Conservation (phyloP, 2,329 filamentous ascomycete species). For the Exophiala sp. region DNA sequence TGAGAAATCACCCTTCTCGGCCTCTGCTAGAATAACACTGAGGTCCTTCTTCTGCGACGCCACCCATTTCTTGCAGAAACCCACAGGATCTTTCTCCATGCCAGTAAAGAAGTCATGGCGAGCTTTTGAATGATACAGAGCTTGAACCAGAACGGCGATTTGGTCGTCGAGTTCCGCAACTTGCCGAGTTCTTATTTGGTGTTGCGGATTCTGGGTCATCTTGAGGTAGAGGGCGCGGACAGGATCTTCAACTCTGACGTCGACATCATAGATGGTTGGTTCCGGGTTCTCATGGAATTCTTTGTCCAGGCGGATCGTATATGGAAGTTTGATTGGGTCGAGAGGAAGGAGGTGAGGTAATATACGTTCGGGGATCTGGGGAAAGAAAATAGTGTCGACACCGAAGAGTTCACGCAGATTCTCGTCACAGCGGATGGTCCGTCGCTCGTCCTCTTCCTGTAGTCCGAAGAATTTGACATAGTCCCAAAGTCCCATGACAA, state of each 20-base stretch:
- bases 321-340: conserved; percentile 74
- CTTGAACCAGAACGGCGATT: conserved; percentile 74
- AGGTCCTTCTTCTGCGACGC: conserved; percentile 86
- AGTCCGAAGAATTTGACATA: conserved; percentile 81
- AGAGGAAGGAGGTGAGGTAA: conserved; percentile 71
- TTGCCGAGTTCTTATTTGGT: conserved; percentile 66
- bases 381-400: conserved; percentile 74
- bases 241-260: conserved; percentile 77
- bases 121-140: conserved; percentile 74
- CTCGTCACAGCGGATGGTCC: conserved; percentile 85
- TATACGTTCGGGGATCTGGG: conserved; percentile 74
- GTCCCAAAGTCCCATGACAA: conserved; percentile 89
- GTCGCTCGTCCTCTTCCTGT: conserved; percentile 91
- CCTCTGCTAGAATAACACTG: conserved; percentile 80
- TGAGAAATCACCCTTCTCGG: conserved; percentile 54
- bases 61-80: conserved; percentile 81
- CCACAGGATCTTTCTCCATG: conserved; percentile 72
- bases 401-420: conserved; percentile 71
- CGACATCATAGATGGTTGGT: conserved; percentile 84
- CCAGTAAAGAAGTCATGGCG: conserved; percentile 83
- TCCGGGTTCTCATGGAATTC: conserved; percentile 65
- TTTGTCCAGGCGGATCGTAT: conserved; percentile 89
- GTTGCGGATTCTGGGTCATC: conserved; percentile 63
- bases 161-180: conserved; percentile 77
- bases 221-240: conserved; percentile 58